Base-by-base conservation (phyloP, 257 asterid genomes). In the Fraxinus anomala region DNA sequence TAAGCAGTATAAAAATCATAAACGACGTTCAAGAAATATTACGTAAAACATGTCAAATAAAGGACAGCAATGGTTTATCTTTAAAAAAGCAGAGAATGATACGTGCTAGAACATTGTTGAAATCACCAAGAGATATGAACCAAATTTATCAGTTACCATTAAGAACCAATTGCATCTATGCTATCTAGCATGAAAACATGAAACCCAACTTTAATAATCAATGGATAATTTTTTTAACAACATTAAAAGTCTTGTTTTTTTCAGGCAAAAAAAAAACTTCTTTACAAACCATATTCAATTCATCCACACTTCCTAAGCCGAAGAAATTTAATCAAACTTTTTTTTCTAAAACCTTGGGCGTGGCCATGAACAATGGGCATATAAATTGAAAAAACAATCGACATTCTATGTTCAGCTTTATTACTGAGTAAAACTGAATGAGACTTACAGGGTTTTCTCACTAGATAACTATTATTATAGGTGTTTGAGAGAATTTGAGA, bases 11-110 rank as follows among this genome's bases (percentile, higher is more conserved):
- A 14, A 72, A 59, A 72, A 70, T 72, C 26, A 78, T 40, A 54
- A 69, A 54, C 19, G 23, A 70, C 37, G 42, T 23, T 40, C 33
- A 68, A 78, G 30, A 84, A 70, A 39, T 19, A 39, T 24, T 47
- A 44, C 7, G 16, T 59, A 72, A 72, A 77, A 54, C 33, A 56
- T 54, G 66, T 49, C 71, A 71, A 61, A 34, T 23, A 42, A 65
- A 74, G 39, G 36, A 66, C 51, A 37, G 34, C 23, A 54, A 77
- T 31, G 28, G 47, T 39, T 63, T 54, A 47, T n/a, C 56, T 47
- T 23, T 7, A 51, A 71, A 28, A 76, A 23, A 28, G 40, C 17
- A 68, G 39, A 42, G 30, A 40, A 68, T 74, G 63, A 44, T 80
- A 65, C 26, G 4, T 11, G 47, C 61, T 39, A 72, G 31, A 19